A percentile compares a stretch with the other conserved stretches of the same genome.
phyloP scores from a whole-genome alignment of 306 rosid species.

The Clitoria ternatea region DNA sequence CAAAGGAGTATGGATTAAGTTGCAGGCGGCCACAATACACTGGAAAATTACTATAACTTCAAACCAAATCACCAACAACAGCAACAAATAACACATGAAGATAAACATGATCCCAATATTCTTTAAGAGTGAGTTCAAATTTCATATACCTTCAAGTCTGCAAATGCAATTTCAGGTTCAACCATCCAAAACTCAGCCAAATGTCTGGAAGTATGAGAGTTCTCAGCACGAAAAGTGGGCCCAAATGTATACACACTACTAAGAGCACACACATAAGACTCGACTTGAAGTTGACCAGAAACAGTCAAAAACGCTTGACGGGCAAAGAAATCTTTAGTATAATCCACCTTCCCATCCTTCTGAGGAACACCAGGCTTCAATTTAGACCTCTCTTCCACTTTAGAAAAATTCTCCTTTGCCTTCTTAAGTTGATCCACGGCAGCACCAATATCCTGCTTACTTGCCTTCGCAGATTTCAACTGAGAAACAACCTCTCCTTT shows the following conservation, averaged over 20 bases:
- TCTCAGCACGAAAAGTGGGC: conserved; percentile 96
- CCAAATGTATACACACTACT: conserved; percentile 95
- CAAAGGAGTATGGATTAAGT: not conserved
- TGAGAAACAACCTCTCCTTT: conserved; percentile 68
- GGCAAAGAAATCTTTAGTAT: conserved; percentile 79
- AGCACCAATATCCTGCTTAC: conserved; percentile 55
- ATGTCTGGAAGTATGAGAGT: conserved; percentile 97
- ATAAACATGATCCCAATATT: not conserved
- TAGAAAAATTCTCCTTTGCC: conserved; percentile 58
- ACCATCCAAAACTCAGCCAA: conserved; percentile 99
- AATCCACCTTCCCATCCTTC: conserved; percentile 91
- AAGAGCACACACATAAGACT: conserved; percentile 80
- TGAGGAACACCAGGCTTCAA: conserved; percentile 77
- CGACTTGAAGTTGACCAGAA: conserved; percentile 97
- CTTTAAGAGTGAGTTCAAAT: not conserved
- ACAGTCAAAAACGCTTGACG: conserved; percentile 97
- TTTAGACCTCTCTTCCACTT: conserved; percentile 78
- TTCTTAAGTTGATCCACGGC: conserved; percentile 68
- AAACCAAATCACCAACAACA: not conserved
- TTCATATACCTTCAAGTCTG: conserved; percentile 67
- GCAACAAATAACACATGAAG: not conserved
- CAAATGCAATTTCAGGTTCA: conserved; percentile 97
- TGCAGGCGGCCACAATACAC: not conserved
- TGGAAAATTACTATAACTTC: not conserved
- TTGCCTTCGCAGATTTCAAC: conserved; percentile 69